Evolutionary conservation across 768 basidiomycete genomes (phyloP), one percentile per base, ranked within the genome.

Genomic region (Dentipellis fragilis): DNA sequence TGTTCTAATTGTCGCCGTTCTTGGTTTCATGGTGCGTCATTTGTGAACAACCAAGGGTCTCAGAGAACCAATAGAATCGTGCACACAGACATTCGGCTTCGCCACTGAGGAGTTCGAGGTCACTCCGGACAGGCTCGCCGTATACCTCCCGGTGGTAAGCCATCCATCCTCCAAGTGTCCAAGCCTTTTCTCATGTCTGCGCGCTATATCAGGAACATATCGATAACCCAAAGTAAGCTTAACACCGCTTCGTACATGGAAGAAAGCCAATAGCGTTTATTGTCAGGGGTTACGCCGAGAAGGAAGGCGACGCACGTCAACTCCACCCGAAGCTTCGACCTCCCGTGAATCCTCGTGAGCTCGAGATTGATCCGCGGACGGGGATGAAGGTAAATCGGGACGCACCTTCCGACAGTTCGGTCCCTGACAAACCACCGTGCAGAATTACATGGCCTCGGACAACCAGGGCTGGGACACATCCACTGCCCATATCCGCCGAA

Each of bases 381-480:
- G 89, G 89, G 3, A 90, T 91, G 88, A 89, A 89, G 75, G 82
- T 83, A 59, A 21, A 54, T 29, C 7, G 34, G 4, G 2, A 16
- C 12, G n/a, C 10, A 39, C 8, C 8, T 36, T 29, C 45, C 23
- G 14, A 39, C 4, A 11, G 38, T 12, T 35, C 17, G 7, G 2
- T 29, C 29, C 8, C 5, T 49, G 48, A 49, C 22, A 23, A 23
- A 21, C 37, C 21, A 19, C 14, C 57, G 35, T 19, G 2, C 58
- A 85, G 84, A 90, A 85, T 57, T 89, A 87, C 67, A 90, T 91
- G 73, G 87, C 86, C 2, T 84, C 84, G 39, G 79, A 82, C 63
- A 70, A 75, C 52, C 72, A 76, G 49, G 75, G 77, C 37, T 91
- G 85, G 84, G 87, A 87, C 60, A 88, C 88, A 0, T 89, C 83